Evolutionary conservation across 371 early-diverging fungal species (phyloP), one percentile per base, ranked within the genome.

Genomic region (Furculomyces boomerangus): DNA sequence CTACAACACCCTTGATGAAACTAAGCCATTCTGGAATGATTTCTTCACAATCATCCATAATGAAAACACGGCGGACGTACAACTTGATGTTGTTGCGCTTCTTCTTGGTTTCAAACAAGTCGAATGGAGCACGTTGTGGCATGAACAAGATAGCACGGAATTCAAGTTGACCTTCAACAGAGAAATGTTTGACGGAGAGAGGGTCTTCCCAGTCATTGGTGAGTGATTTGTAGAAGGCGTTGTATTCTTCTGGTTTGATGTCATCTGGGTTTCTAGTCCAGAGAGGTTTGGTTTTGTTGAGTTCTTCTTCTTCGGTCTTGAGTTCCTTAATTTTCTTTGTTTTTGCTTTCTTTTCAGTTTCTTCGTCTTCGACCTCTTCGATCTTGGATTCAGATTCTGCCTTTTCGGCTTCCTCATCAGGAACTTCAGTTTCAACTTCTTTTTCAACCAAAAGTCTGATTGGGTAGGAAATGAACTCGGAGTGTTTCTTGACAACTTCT

Each of bases 151-250:
- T 74, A 60, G 93, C 79, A 63, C 88, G 80, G 80, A 96, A 87
- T 67, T 89, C 89, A 60, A 91, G 77, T 71, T 88, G 81, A 61
- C 96, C 93, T 71, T 93, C 93, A 51, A 88, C 84, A 30, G 86
- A 82, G 67, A 88, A 93, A 79, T 90, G 89, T 78, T 87, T 90
- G 66, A 84, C 80, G 56, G 91, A 71, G 40, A 88, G 74, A 67
- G 86, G 90, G 58, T 93, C 93, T 71, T 93, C 93, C 89, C 89
- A 90, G 77, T 94, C 93, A 74, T 90, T 90, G 68, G 84, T 73
- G 62, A 92, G 73, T 53, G 88, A 72, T 77, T 93, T 93, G 83
- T 94, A 94, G 83, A 94, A 93, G 41, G 78, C 67, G 55, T 77
- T 79, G 67, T 91, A 90, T 74, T 92, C 92, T 62, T 91, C 89